These are phyloP conservation scores for Cyanodermella asteris DNA, from an alignment of 2,329 filamentous ascomycete species.

Conservation along the genomic window DNA sequence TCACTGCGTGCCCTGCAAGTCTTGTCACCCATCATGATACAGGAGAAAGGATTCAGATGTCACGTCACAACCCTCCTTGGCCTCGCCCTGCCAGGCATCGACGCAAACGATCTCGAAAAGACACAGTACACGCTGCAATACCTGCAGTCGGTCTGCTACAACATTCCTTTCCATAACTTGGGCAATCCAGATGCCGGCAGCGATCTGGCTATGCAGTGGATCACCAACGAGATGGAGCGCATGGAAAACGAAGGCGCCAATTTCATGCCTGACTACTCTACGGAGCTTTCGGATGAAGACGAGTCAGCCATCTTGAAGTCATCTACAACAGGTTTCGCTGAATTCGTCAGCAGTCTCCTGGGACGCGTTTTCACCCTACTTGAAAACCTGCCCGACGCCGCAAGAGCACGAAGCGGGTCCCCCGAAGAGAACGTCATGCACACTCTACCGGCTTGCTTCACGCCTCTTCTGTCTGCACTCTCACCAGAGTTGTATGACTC, in stretches of 20 bases:
- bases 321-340: constrained; percentile 79
- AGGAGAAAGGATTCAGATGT: constrained; percentile 87
- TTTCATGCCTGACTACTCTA: constrained; percentile 64
- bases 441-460: constrained; percentile 74
- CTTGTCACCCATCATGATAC: constrained; percentile 74
- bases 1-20: constrained; percentile 82
- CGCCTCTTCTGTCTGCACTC: constrained; percentile 70
- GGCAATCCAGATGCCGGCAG: constrained; percentile 47
- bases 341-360: constrained; percentile 76
- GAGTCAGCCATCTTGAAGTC: constrained; percentile 78
- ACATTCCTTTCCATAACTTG: constrained; percentile 75
- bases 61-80: constrained; percentile 90
- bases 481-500: constrained; percentile 88
- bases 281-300: constrained; percentile 62
- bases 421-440: constrained; percentile 97
- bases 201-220: constrained; percentile 71
- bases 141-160: constrained; percentile 88
- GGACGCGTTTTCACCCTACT: constrained; percentile 88
- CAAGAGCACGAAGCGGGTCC: constrained; percentile 67
- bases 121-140: constrained; percentile 86
- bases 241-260: constrained; percentile 77
- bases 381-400: constrained; percentile 83
- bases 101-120: constrained; percentile 94
- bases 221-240: constrained; percentile 78
- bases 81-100: constrained; percentile 79